phyloP scores from a whole-genome alignment of 139 green algal species.

The Chlamydomonas incerta region DNA sequence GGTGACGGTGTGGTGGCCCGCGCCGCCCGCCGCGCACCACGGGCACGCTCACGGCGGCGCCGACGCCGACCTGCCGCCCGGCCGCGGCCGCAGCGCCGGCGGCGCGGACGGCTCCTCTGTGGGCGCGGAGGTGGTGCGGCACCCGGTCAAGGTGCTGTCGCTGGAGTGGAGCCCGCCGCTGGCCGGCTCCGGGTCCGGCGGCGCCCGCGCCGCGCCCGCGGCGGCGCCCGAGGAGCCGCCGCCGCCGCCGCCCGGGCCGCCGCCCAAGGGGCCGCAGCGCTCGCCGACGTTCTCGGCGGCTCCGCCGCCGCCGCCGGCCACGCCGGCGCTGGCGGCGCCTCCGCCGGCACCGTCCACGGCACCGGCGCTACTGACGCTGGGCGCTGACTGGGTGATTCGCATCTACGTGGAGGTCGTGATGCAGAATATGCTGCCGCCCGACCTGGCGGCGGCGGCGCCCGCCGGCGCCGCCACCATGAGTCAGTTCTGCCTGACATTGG shows the following conservation, averaged over 20 bases:
- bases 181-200: not conserved
- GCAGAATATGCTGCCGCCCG: constrained; percentile 45
- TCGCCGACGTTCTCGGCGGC: not conserved
- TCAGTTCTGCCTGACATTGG: constrained; percentile 75
- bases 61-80: not conserved
- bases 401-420: constrained; percentile 77
- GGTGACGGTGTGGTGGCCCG: constrained; percentile 64
- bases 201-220: too few species aligned
- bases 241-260: not conserved
- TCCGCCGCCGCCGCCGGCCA: constrained; percentile 32
- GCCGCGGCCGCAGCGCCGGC: not conserved
- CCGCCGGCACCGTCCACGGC: constrained; percentile 37
- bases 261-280: not conserved
- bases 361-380: constrained; percentile 71
- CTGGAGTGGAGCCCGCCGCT: constrained; percentile 67
- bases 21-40: not conserved
- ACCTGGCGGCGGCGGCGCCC: not conserved
- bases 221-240: too few species aligned
- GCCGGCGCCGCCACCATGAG: constrained; percentile 42
- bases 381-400: constrained; percentile 65
- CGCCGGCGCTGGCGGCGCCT: constrained; percentile 3
- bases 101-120: constrained; percentile 21
- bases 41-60: not conserved
- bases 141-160: constrained; percentile 52
- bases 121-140: constrained; percentile 57